Percentiles rank a stretch among this genome's conserved stretches.
phyloP scores from a whole-genome alignment of 108 stramenopile genomes.

The Aureococcus anophagefferens region DNA sequence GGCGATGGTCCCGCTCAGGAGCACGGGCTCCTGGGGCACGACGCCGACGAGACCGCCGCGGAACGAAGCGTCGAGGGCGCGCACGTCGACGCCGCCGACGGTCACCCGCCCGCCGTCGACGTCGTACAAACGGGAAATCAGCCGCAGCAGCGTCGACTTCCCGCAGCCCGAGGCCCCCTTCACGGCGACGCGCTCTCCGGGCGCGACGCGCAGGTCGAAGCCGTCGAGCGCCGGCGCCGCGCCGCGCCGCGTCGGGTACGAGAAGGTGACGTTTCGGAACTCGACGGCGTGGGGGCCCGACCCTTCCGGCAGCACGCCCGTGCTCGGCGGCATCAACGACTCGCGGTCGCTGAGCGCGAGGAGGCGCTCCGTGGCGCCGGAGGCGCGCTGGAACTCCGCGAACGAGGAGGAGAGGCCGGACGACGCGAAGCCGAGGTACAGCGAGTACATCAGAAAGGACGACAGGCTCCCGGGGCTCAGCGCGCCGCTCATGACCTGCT shows the following conservation, averaged over 20 bases:
- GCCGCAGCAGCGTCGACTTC: slow-evolving; percentile 40
- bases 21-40: neutral
- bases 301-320: too few relatives aligned
- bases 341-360: too few relatives aligned
- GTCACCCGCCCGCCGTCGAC: slow-evolving; percentile 26
- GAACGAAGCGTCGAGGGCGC: slow-evolving; percentile 28
- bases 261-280: slow-evolving; percentile 30
- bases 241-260: slow-evolving; percentile 36
- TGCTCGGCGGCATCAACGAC: too few relatives aligned
- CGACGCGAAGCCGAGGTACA: too few relatives aligned
- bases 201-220: slow-evolving; percentile 26
- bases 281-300: neutral
- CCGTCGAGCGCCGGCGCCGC: slow-evolving; percentile 22
- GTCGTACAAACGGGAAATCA: slow-evolving; percentile 48
- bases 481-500: too few relatives aligned
- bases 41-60: slow-evolving; percentile 1
- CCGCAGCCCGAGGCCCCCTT: slow-evolving; percentile 42
- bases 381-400: too few relatives aligned
- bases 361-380: too few relatives aligned
- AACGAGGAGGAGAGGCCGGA: too few relatives aligned
- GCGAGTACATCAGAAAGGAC: too few relatives aligned
- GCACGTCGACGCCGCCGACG: slow-evolving; percentile 37
- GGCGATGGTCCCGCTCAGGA: neutral
- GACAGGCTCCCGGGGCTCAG: too few relatives aligned
- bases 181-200: slow-evolving; percentile 44